phyloP scores from a whole-genome alignment of 192 early-diverging fungal genomes.

The Dimargaris cristalligena region DNA sequence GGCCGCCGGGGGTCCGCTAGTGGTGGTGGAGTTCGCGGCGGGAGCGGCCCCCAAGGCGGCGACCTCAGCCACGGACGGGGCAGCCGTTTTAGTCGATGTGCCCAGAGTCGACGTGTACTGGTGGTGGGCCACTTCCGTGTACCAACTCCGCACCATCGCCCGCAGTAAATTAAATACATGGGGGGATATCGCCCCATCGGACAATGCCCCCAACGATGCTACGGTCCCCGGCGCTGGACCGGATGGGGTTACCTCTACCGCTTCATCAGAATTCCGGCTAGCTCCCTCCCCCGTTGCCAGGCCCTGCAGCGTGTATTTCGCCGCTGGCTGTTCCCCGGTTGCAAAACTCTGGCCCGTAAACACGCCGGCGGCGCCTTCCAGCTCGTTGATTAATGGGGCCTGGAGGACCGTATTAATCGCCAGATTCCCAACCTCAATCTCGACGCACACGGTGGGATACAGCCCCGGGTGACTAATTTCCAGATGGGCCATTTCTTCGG shows the following conservation, averaged over 20 bases:
- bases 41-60: constrained; percentile 21
- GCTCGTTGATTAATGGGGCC: constrained; percentile 54
- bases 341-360: too few relatives aligned
- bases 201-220: not conserved
- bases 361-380: constrained; percentile 48
- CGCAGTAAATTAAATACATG: constrained; percentile 55
- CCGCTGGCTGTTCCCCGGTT: too few relatives aligned
- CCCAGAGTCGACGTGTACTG: constrained; percentile 25
- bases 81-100: not conserved
- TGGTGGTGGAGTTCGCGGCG: not conserved
- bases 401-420: constrained; percentile 72
- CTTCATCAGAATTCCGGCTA: too few relatives aligned
- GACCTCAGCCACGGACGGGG: not conserved
- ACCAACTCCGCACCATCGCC: constrained; percentile 63
- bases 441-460: constrained; percentile 67
- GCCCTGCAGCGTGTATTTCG: too few relatives aligned
- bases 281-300: too few relatives aligned
- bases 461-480: constrained; percentile 63
- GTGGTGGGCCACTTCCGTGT: constrained; percentile 41
- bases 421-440: constrained; percentile 63
- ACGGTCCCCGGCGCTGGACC: not conserved
- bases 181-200: constrained; percentile 19
- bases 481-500: constrained; percentile 35
- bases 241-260: too few relatives aligned
- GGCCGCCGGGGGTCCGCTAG: not conserved